Conservation (phyloP, 2,329 filamentous ascomycete species). For the Neospermospora avenae region DNA sequence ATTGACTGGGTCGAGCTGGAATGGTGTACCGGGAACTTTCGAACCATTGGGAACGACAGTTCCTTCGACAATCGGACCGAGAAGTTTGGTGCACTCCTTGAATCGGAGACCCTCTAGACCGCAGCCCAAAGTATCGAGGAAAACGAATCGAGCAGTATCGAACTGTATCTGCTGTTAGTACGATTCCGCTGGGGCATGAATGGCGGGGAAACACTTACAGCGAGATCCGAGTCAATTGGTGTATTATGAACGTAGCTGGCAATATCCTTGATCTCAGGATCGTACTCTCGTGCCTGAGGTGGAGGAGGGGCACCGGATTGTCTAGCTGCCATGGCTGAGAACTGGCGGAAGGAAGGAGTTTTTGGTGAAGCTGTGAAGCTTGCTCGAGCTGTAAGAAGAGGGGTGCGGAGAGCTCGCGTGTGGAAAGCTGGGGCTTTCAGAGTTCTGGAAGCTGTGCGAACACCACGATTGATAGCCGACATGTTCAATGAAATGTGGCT, state of each 20-base stretch:
- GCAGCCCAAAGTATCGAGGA: constrained; percentile 95
- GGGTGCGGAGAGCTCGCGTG: constrained; percentile 30
- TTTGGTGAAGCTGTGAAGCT: constrained; percentile 23
- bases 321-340: constrained; percentile 37
- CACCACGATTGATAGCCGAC: constrained; percentile 34
- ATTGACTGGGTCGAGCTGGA: constrained; percentile 91
- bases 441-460: constrained; percentile 32
- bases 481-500: constrained; percentile 21
- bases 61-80: constrained; percentile 87
- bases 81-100: constrained; percentile 91
- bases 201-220: constrained; percentile 58
- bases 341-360: constrained; percentile 28
- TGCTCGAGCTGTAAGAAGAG: constrained; percentile 28
- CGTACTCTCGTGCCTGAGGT: constrained; percentile 62
- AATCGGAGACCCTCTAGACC: constrained; percentile 94
- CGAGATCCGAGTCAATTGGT: constrained; percentile 84
- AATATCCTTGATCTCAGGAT: constrained; percentile 93
- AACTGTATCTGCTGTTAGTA: constrained; percentile 51
- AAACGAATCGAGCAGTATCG: constrained; percentile 94
- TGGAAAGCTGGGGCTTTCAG: constrained; percentile 30
- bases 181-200: constrained; percentile 1
- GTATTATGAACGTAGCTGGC: constrained; percentile 93
- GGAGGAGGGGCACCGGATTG: constrained; percentile 46
- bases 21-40: constrained; percentile 86
- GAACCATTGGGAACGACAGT: constrained; percentile 90